These are phyloP conservation scores for Rhinocladiella mackenziei DNA, from an alignment of 2,329 filamentous ascomycete species.

Conservation along the genomic window DNA sequence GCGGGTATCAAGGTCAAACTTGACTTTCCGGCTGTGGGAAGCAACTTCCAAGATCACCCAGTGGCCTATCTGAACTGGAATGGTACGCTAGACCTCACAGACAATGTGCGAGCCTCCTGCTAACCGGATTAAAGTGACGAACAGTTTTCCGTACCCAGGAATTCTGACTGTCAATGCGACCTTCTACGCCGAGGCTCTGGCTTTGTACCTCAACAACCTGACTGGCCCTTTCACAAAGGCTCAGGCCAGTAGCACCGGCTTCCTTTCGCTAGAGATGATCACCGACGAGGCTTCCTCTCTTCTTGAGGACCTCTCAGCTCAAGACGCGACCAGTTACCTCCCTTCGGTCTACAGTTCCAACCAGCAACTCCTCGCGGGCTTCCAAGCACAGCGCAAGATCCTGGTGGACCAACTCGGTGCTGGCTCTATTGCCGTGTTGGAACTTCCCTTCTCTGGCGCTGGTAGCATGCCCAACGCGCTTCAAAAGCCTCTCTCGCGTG, in stretches of 20 bases:
- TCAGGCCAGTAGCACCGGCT: conserved; percentile 15
- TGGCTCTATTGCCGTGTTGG: conserved; percentile 15
- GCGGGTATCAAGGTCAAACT: conserved; percentile 42
- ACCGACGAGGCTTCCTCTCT: conserved; percentile 11
- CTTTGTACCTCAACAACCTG: conserved; percentile 17
- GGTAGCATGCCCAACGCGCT: conserved; percentile 20
- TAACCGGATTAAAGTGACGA: conserved; percentile 27
- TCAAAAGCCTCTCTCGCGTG: conserved; percentile 24
- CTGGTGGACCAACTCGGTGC: conserved; percentile 13
- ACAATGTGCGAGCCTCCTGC: conserved; percentile 26
- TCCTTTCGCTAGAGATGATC: conserved; percentile 20
- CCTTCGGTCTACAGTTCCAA: conserved; percentile 14
- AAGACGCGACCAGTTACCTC: conserved; percentile 9
- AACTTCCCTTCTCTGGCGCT: conserved; percentile 14
- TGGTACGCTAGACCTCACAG: conserved; percentile 31
- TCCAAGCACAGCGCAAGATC: conserved; percentile 18
- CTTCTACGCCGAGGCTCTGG: conserved; percentile 16
- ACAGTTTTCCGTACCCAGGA: conserved; percentile 17
- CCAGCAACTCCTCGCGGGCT: conserved; percentile 19
- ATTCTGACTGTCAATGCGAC: conserved; percentile 21
- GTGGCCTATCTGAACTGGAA: conserved; percentile 17
- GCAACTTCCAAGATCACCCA: conserved; percentile 33
- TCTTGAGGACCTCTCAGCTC: conserved; percentile 5
- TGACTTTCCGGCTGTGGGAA: conserved; percentile 49
- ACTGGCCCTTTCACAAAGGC: conserved; percentile 26